Conservation (phyloP, 2,329 filamentous ascomycete genomes). For the Neonectria ditissima region DNA sequence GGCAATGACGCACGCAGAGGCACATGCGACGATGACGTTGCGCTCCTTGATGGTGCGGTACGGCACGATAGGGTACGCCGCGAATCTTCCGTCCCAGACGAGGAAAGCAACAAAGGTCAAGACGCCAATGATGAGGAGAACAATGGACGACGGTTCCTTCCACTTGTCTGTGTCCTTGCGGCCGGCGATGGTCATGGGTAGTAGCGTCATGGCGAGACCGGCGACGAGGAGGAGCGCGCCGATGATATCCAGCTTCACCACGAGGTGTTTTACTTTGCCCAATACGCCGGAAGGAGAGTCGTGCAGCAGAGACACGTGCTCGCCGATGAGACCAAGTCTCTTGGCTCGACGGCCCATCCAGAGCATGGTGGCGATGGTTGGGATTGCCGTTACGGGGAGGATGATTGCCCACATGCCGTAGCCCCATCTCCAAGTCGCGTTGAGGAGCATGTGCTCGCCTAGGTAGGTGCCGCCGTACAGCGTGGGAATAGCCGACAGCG, state of each 20-base stretch:
- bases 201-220: conserved; percentile 32
- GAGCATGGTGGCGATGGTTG: conserved; percentile 21
- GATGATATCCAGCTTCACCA: conserved; percentile 21
- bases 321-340: not conserved
- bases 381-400: conserved; percentile 22
- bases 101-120: not conserved
- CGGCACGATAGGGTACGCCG: not conserved
- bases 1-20: conserved; percentile 28
- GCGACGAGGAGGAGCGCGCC: conserved; percentile 31
- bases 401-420: conserved; percentile 36
- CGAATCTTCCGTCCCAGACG: not conserved
- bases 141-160: conserved; percentile 30
- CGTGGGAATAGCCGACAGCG: conserved; percentile 32
- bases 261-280: conserved; percentile 17
- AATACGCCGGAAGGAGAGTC: not conserved
- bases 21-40: conserved; percentile 34
- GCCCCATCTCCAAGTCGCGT: conserved; percentile 33
- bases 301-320: not conserved
- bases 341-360: not conserved
- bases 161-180: conserved; percentile 33
- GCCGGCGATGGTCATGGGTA: conserved; percentile 34
- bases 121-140: conserved; percentile 22
- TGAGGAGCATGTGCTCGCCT: conserved; percentile 30
- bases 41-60: conserved; percentile 35
- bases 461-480: conserved; percentile 36